Conservation (phyloP, 352 stramenopile species). For the Sclerospora graminicola region DNA sequence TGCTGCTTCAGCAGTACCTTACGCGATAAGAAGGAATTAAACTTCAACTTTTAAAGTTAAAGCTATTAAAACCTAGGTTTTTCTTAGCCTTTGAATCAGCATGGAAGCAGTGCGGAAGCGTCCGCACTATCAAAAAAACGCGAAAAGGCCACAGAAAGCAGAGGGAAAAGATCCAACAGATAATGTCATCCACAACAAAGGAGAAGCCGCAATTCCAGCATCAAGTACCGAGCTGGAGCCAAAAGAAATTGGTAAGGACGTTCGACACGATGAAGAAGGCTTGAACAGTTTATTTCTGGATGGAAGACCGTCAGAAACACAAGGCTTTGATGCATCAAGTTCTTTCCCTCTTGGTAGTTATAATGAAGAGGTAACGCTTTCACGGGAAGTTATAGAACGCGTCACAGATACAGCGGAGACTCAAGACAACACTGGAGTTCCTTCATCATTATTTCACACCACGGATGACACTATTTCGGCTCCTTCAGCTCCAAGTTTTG, state of each 20-base stretch:
- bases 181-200: constrained; percentile 7
- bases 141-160: constrained; percentile 3
- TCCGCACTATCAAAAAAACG: constrained; percentile 1
- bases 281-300: constrained; percentile 33
- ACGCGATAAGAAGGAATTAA: no score
- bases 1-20: no score
- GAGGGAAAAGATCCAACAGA: neutral
- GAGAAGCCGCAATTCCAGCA: constrained; percentile 1
- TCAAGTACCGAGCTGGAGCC: constrained; percentile 11
- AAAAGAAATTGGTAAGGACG: constrained; percentile 24
- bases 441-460: neutral
- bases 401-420: neutral
- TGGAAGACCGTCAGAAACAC: neutral
- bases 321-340: constrained; percentile 13
- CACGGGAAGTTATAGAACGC: neutral
- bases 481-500: constrained; percentile 24
- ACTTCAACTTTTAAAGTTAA: constrained; percentile 6
- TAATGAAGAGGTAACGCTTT: neutral
- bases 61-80: constrained; percentile 12
- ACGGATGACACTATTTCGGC: neutral
- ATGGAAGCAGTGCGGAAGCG: constrained; percentile 20
- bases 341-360: constrained; percentile 6
- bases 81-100: constrained; percentile 3
- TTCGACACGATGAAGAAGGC: constrained; percentile 49
- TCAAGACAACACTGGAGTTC: no score